Evolutionary conservation across 768 basidiomycete species (phyloP).

Genomic region (Auricularia auricula-judae): DNA sequence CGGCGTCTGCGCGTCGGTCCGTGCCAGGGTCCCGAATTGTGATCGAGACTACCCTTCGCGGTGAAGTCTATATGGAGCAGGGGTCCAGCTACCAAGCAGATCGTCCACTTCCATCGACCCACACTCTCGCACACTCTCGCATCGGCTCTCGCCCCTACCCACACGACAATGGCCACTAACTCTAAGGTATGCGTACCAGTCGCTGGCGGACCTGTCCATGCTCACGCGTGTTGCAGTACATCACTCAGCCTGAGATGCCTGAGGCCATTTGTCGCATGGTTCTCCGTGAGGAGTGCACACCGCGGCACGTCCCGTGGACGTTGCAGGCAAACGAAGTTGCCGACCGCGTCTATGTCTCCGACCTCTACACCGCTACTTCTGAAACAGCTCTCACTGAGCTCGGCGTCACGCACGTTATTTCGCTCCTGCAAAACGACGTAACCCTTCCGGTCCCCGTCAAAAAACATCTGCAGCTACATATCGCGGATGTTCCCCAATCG

Average conservation of each 20-base stretch:
- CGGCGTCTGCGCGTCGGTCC: background rate
- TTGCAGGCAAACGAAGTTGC: slow-evolving; percentile 48
- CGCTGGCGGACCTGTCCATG: background rate
- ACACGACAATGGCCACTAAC: too few species aligned
- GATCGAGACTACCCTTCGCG: background rate
- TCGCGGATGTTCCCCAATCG: slow-evolving; percentile 58
- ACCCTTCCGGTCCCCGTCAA: slow-evolving; percentile 22
- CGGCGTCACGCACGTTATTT: slow-evolving; percentile 67
- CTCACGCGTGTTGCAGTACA: background rate
- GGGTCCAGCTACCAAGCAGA: background rate
- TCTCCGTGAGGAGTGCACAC: background rate
- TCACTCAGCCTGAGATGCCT: background rate
- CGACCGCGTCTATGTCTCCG: slow-evolving; percentile 59
- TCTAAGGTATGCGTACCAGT: too few species aligned
- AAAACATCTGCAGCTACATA: slow-evolving; percentile 38
- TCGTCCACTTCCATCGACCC: too few species aligned
- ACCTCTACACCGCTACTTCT: slow-evolving; percentile 60
- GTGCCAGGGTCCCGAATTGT: background rate
- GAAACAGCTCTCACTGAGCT: slow-evolving; percentile 40
- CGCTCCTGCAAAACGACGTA: slow-evolving; percentile 53
- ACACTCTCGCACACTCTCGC: too few species aligned
- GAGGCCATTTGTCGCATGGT: background rate
- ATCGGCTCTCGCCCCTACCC: too few species aligned
- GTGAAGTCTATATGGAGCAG: background rate
- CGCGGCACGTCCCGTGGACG: background rate